Conservation (phyloP, 1,284 basidiomycete species). For the Ceratobasidium sp. region DNA sequence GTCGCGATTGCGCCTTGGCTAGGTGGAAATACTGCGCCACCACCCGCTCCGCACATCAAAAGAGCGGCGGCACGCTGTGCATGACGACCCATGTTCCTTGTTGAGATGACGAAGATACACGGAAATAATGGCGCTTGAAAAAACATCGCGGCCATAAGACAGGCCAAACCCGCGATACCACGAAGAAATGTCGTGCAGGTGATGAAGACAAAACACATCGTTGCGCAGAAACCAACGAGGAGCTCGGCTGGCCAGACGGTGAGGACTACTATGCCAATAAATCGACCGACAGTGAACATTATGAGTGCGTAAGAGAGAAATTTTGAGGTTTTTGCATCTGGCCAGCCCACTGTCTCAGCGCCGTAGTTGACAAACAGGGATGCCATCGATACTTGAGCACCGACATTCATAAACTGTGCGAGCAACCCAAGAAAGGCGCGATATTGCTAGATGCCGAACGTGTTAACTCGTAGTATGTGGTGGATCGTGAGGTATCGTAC, state of each 20-base stretch:
- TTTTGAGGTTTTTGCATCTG: slow-evolving; percentile 49
- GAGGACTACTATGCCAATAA: slow-evolving; percentile 52
- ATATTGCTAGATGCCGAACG: slow-evolving; percentile 14
- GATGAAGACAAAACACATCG: slow-evolving; percentile 49
- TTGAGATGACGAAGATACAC: slow-evolving; percentile 53
- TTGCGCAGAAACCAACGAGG: slow-evolving; percentile 51
- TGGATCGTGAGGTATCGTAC: slow-evolving; percentile 75
- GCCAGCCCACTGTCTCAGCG: slow-evolving; percentile 50
- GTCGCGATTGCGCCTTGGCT: slow-evolving; percentile 47
- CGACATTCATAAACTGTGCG: slow-evolving; percentile 54
- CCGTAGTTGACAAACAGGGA: slow-evolving; percentile 57
- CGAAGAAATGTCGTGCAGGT: slow-evolving; percentile 51
- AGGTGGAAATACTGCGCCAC: slow-evolving; percentile 55
- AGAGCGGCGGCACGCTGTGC: slow-evolving; percentile 53
- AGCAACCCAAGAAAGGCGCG: slow-evolving; percentile 49
- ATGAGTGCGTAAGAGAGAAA: slow-evolving; percentile 51
- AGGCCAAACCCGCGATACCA: slow-evolving; percentile 53
- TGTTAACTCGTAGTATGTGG: slow-evolving; percentile 64
- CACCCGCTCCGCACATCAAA: slow-evolving; percentile 52
- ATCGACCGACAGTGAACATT: slow-evolving; percentile 45
- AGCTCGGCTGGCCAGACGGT: slow-evolving; percentile 51
- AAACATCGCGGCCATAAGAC: slow-evolving; percentile 56
- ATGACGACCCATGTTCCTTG: slow-evolving; percentile 52
- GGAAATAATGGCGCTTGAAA: slow-evolving; percentile 52
- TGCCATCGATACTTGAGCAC: slow-evolving; percentile 56